Evolutionary conservation across 202 grass and related monocot species (phyloP), one percentile per base, ranked within the genome.

Genomic region (Miscanthus sacchariflorus): DNA sequence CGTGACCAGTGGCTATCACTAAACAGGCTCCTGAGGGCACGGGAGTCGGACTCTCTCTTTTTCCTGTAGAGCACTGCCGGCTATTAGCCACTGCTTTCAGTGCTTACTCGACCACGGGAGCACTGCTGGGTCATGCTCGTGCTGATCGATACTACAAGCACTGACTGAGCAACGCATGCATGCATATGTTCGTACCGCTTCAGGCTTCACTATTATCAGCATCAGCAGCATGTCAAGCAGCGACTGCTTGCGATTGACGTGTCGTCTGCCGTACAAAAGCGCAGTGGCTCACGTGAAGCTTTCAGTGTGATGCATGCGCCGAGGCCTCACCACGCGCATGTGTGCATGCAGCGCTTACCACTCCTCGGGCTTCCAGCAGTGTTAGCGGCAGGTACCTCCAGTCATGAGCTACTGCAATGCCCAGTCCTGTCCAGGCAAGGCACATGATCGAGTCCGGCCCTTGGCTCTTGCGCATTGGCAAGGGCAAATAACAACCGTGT

Each of bases 251-350:
- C 27, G 74, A 50, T 76, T 12, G 74, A 69, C 25, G 9, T 59
- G 56, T n/a, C 56, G 8, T 28, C 4, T 5, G 7, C 65, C 43
- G 50, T 19, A 5, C 63, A 30, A 39, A 39, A 39, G 11, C 9
- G 38, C 19, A 73, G 81, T 13, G 42, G 12, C 63, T 72, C 76
- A 80, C 87, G 87, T 84, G 87, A 88, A 73, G 40, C 9, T 6
- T 65, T 67, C 24, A 14, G 25, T 7, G 64, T 25, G 39, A 43
- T 72, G 43, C 39, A 43, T 72, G 68, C 68, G 35, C 21, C 19
- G 38, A 43, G 12, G 68, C 35, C 33, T 72, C 8, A 3, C 38
- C 5, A 27, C n/a, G n/a, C n/a, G 14, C 70, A 38, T 38, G 36
- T 50, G 43, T 45, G 74, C 65, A 7, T 70, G 79, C 40, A 17